phyloP scores from a whole-genome alignment of 208 protist genomes.

The Acanthamoeba castellanii region DNA sequence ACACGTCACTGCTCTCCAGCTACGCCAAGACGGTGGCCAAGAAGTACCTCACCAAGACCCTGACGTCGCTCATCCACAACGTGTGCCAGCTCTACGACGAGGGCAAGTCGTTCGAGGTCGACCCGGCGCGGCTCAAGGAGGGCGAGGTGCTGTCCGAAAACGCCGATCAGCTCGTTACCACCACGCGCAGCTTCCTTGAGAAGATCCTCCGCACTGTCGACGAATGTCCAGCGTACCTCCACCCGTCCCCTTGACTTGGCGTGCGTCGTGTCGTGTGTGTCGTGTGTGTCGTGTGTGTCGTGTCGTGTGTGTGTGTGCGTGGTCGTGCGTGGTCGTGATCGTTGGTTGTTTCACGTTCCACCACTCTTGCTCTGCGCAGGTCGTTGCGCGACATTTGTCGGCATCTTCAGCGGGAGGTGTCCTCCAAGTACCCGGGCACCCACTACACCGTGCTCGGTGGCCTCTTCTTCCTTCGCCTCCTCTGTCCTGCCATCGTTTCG shows the following conservation, averaged over 20 bases:
- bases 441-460: conserved; percentile 85
- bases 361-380: not conserved
- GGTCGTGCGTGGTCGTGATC: not conserved
- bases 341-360: not conserved
- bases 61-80: conserved; percentile 36
- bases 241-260: not conserved
- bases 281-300: too few relatives aligned
- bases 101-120: conserved; percentile 60
- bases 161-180: not conserved
- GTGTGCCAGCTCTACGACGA: conserved; percentile 39
- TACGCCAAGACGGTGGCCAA: conserved; percentile 64
- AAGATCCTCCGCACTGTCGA: not conserved
- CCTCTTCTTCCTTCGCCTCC: conserved; percentile 82
- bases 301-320: too few relatives aligned
- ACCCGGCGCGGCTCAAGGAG: conserved; percentile 11
- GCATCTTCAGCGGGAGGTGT: conserved; percentile 53
- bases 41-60: conserved; percentile 32
- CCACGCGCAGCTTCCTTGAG: conserved; percentile 13
- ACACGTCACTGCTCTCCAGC: conserved; percentile 19
- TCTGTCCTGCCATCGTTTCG: conserved; percentile 82
- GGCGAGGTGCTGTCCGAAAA: not conserved
- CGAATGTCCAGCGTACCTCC: conserved; percentile 24
- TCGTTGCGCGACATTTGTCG: conserved; percentile 51
- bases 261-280: too few relatives aligned
- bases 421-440: conserved; percentile 84